phyloP scores from a whole-genome alignment of 148 eudicot genomes.

The Euryodendron excelsum region DNA sequence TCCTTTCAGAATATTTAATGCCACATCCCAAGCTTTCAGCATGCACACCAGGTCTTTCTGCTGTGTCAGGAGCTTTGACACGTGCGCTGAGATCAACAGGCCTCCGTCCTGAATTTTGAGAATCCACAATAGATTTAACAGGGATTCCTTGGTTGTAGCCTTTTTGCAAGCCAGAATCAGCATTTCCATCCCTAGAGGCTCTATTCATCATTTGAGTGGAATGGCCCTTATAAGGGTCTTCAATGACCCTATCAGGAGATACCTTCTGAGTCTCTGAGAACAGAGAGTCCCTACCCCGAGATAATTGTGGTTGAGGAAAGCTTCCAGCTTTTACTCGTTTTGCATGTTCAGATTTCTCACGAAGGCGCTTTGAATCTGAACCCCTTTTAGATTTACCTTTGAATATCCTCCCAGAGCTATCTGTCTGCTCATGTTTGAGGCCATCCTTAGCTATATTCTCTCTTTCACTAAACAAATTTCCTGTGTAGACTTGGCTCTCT shows the following conservation, averaged over 20 bases:
- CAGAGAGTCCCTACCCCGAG: slow-evolving; percentile 36
- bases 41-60: slow-evolving; percentile 43
- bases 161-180: slow-evolving; percentile 34
- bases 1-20: slow-evolving; percentile 36
- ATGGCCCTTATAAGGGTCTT: slow-evolving; percentile 36
- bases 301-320: slow-evolving; percentile 33
- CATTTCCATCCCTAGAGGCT: slow-evolving; percentile 33
- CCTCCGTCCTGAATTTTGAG: slow-evolving; percentile 42
- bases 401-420: slow-evolving; percentile 29
- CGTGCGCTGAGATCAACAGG: slow-evolving; percentile 33
- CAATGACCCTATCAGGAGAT: slow-evolving; percentile 40
- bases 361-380: slow-evolving; percentile 36
- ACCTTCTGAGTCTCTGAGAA: slow-evolving; percentile 29
- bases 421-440: slow-evolving; percentile 36
- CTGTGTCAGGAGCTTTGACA: slow-evolving; percentile 35
- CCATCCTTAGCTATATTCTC: slow-evolving; percentile 36
- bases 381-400: slow-evolving; percentile 62
- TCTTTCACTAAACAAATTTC: slow-evolving; percentile 29
- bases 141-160: slow-evolving; percentile 29
- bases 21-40: slow-evolving; percentile 33
- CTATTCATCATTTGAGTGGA: slow-evolving; percentile 31
- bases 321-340: slow-evolving; percentile 52
- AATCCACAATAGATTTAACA: slow-evolving; percentile 43
- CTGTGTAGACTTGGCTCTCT: slow-evolving; percentile 20
- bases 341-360: slow-evolving; percentile 39